Conservation (phyloP, 495 filamentous ascomycete genomes). For the Lophiotrema nucula region DNA sequence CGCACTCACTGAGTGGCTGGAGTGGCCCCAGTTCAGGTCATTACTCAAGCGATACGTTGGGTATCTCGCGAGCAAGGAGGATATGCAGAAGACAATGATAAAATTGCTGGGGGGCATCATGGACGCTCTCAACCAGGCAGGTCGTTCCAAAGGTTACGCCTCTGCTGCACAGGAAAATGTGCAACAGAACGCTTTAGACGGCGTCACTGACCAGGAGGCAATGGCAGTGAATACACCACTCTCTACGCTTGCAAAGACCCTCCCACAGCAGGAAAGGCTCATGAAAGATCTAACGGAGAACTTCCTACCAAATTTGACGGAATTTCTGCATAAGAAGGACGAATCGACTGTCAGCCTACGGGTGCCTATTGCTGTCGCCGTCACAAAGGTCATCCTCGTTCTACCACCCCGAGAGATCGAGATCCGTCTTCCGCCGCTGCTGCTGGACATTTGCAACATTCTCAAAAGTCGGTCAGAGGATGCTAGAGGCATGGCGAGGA, state of each 20-base stretch:
- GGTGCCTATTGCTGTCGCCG: constrained; percentile 80
- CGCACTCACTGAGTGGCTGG: constrained; percentile 67
- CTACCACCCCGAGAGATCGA: constrained; percentile 70
- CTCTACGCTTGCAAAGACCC: constrained; percentile 57
- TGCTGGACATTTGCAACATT: constrained; percentile 90
- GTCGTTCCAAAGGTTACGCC: constrained; percentile 46
- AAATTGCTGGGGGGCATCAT: constrained; percentile 76
- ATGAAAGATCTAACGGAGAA: constrained; percentile 68
- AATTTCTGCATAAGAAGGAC: constrained; percentile 89
- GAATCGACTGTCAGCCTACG: constrained; percentile 89
- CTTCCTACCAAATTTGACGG: constrained; percentile 71
- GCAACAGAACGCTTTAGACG: constrained; percentile 44
- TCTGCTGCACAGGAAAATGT: background rate
- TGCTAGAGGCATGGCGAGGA: constrained; percentile 82
- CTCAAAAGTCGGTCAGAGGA: constrained; percentile 86
- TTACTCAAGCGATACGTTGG: constrained; percentile 76
- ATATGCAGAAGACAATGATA: constrained; percentile 81
- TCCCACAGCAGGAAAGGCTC: constrained; percentile 70
- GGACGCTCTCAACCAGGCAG: constrained; percentile 64
- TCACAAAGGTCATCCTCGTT: constrained; percentile 79
- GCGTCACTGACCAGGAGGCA: constrained; percentile 9
- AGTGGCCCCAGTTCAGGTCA: constrained; percentile 88
- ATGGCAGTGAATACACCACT: constrained; percentile 27
- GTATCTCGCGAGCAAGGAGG: constrained; percentile 75
- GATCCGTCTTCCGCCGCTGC: constrained; percentile 71